Percentiles rank a stretch among this genome's conserved stretches.
Conservation (phyloP, 2,329 filamentous ascomycete genomes). For the Ceratocystis albifundus region DNA sequence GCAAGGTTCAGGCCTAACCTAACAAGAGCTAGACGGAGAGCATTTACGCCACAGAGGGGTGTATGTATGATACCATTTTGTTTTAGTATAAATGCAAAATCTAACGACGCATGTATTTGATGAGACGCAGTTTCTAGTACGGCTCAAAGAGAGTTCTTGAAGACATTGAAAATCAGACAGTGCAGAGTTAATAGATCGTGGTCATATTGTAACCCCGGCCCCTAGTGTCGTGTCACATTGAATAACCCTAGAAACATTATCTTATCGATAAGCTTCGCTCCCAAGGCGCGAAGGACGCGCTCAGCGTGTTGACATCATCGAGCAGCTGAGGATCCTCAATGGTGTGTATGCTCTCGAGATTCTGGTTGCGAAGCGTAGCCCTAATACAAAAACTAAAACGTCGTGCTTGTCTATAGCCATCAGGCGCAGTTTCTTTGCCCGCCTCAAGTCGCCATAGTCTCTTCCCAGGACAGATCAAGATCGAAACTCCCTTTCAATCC, state of each 20-base stretch:
- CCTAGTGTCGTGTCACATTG: neutral
- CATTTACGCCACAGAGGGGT: neutral
- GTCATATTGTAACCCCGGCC: neutral
- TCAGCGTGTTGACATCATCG: constrained; percentile 7
- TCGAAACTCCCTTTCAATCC: neutral
- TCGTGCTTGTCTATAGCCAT: no score
- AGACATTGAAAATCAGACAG: neutral
- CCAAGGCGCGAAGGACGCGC: neutral
- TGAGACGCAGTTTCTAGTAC: constrained; percentile 14
- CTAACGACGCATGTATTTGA: constrained; percentile 11
- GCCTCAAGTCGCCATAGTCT: neutral
- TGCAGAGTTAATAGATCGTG: neutral
- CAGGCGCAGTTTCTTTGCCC: no score
- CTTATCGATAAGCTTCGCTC: neutral
- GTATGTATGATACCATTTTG: constrained; percentile 20
- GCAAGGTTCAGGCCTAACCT: neutral
- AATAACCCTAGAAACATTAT: neutral
- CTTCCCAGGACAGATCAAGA: neutral
- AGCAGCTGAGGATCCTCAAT: neutral
- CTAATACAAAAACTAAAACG: no score
- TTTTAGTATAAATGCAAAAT: constrained; percentile 13
- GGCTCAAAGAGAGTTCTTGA: neutral
- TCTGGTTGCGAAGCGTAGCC: no score
- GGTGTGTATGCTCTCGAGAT: no score
- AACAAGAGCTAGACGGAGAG: neutral